Percentiles rank a stretch among this genome's conserved stretches.
These are phyloP conservation scores for Bromus sterilis DNA, from an alignment of 176 grass and related monocot species.

Conservation along the genomic window DNA sequence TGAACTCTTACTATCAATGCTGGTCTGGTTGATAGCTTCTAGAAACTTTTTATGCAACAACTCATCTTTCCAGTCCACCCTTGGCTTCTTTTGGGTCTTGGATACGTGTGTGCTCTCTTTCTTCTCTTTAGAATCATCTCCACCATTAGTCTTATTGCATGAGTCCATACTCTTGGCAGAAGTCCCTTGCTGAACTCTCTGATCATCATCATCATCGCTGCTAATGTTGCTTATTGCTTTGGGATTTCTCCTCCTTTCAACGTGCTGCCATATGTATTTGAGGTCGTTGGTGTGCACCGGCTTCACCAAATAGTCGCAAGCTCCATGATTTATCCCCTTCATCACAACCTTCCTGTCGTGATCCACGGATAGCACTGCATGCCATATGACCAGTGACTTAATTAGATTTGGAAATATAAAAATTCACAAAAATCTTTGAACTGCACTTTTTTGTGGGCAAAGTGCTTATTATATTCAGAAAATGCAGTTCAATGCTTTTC, in stretches of 20 bases:
- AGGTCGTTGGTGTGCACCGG: slow-evolving; percentile 35
- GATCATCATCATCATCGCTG: background rate
- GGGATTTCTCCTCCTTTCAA: slow-evolving; percentile 4
- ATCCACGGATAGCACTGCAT: slow-evolving; percentile 54
- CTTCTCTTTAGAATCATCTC: background rate
- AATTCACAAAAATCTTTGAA: background rate
- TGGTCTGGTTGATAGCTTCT: slow-evolving; percentile 28
- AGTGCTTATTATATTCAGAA: background rate
- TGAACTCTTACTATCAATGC: slow-evolving; percentile 60
- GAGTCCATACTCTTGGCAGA: background rate
- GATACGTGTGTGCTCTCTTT: background rate
- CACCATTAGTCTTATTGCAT: too few species aligned
- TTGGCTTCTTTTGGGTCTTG: slow-evolving; percentile 24
- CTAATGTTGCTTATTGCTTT: background rate
- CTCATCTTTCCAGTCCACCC: slow-evolving; percentile 32
- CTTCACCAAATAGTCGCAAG: slow-evolving; percentile 56
- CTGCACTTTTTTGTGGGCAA: background rate
- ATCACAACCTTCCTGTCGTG: slow-evolving; percentile 25
- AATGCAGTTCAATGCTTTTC: background rate
- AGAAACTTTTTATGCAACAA: slow-evolving; percentile 60
- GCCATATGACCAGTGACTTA: background rate
- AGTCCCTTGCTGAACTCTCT: background rate
- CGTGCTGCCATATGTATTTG: slow-evolving; percentile 60
- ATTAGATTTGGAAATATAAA: background rate
- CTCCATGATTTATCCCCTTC: slow-evolving; percentile 48